Base-by-base conservation (phyloP, 345 rosid genomes). In the Excoecaria cochinchinensis region DNA sequence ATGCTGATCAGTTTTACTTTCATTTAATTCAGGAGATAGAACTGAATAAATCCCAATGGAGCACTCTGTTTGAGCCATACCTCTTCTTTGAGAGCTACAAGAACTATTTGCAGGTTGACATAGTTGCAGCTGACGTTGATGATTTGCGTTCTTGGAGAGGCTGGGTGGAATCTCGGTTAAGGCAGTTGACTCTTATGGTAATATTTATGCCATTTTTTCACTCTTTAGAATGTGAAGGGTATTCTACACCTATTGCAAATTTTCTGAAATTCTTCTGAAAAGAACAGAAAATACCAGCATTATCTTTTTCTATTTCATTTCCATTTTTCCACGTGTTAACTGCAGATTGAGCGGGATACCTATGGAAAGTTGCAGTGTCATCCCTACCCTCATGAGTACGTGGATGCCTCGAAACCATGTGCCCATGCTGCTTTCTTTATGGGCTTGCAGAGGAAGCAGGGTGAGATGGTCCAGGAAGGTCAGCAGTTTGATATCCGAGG, bases 121-220 rank as follows among this genome's bases (percentile, higher is more conserved):
- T 90, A 74, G 66, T 84, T 78, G 95, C 91, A 50, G 84, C 81
- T 6, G 82, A 88, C 85, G 82, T 66, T 62, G 87, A 90, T 81
- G 91, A 90, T 71, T 80, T 90, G 86, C 88, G 84, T 25, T 73
- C 87, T 47, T 90, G 92, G 95, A 90, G 86, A 83, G 91, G 95
- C 71, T 89, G 95, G 91, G 95, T 90, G 52, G 92, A 90, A 82
- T 90, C 95, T 15, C 86, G 92, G 60, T 73, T 90, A 8, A 85
- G 95, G 78, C 95, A 88, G 78, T 82, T 90, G 66, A 89, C 88
- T 75, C 73, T 87, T 72, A 87, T 81, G 92, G 95, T 90, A 86
- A 56, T 72, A 65, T 68, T 51, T 77, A 40, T 76, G 74, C 63
- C 16, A 55, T 52, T 78, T 44, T 44, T 44, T 72, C n/a, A 78